Evolutionary conservation across 2,329 filamentous ascomycete species (phyloP).

Genomic region (Cyphellophora europaea): DNA sequence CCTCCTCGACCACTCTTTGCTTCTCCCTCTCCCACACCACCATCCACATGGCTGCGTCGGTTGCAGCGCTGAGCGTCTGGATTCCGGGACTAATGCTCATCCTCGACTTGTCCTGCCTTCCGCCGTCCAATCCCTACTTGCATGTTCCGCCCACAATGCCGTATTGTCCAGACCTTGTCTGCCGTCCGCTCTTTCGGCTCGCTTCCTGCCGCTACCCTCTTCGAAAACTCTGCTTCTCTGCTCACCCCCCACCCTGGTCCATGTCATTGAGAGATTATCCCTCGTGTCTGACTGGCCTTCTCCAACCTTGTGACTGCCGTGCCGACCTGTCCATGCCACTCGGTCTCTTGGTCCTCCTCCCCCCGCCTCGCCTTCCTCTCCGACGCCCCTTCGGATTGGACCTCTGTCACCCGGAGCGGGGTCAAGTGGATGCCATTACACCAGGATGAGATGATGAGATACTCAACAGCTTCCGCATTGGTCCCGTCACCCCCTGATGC

Average conservation of each 20-base stretch:
- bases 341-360: not conserved
- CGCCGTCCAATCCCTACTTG: conserved; percentile 12
- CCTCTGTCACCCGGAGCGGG: conserved; percentile 1
- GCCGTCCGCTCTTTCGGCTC: conserved; percentile 1
- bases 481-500: conserved; percentile 4
- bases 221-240: not conserved
- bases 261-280: too few species aligned
- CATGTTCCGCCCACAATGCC: conserved; percentile 1
- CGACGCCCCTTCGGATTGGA: not conserved
- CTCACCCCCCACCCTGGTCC: conserved; percentile 1
- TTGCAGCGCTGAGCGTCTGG: conserved; percentile 14
- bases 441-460: conserved; percentile 1
- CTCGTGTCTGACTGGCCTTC: not conserved
- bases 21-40: not conserved
- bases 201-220: conserved; percentile 1
- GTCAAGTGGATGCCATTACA: not conserved
- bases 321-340: not conserved
- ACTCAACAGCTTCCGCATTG: not conserved
- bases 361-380: conserved; percentile 1
- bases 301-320: not conserved
- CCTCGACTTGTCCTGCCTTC: conserved; percentile 8
- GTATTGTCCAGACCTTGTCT: not conserved
- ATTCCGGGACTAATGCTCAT: conserved; percentile 18
- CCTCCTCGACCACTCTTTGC: not conserved
- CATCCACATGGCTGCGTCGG: not conserved